phyloP scores from a whole-genome alignment of 371 early-diverging fungal genomes.

The Chytridium lagenaria region DNA sequence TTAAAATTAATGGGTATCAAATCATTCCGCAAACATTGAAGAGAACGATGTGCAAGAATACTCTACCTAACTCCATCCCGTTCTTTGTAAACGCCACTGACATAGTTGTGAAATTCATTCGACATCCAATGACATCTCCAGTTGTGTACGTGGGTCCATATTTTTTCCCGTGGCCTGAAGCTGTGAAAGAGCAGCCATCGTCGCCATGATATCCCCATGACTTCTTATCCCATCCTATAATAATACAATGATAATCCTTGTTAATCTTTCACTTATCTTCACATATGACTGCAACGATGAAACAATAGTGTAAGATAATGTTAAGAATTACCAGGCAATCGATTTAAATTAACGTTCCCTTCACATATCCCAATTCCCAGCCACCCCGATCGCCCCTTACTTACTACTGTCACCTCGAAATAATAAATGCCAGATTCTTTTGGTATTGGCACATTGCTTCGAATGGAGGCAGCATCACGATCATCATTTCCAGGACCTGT shows the following conservation, averaged over 20 bases:
- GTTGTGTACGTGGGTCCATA: constrained; percentile 93
- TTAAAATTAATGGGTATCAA: neutral
- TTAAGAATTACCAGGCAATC: constrained; percentile 72
- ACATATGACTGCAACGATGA: neutral
- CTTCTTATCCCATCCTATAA: constrained; percentile 51
- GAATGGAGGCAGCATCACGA: constrained; percentile 80
- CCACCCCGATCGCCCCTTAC: constrained; percentile 89
- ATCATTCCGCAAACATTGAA: neutral
- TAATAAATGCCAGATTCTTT: constrained; percentile 82
- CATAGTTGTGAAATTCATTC: constrained; percentile 79
- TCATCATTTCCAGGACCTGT: constrained; percentile 82
- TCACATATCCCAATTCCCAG: constrained; percentile 89
- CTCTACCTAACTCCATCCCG: constrained; percentile 76
- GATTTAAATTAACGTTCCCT: constrained; percentile 57
- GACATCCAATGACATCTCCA: constrained; percentile 91
- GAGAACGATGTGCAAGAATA: constrained; percentile 12
- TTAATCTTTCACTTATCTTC: too few relatives aligned
- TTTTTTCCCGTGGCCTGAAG: constrained; percentile 76
- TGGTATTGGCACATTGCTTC: constrained; percentile 84
- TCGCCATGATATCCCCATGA: constrained; percentile 72
- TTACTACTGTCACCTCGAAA: constrained; percentile 83
- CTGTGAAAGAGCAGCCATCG: constrained; percentile 86
- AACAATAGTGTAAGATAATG: neutral
- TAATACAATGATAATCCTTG: neutral
- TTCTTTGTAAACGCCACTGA: constrained; percentile 92